These are phyloP conservation scores for Talaromyces sp. DNA, from an alignment of 2,329 filamentous ascomycete species.

Conservation along the genomic window DNA sequence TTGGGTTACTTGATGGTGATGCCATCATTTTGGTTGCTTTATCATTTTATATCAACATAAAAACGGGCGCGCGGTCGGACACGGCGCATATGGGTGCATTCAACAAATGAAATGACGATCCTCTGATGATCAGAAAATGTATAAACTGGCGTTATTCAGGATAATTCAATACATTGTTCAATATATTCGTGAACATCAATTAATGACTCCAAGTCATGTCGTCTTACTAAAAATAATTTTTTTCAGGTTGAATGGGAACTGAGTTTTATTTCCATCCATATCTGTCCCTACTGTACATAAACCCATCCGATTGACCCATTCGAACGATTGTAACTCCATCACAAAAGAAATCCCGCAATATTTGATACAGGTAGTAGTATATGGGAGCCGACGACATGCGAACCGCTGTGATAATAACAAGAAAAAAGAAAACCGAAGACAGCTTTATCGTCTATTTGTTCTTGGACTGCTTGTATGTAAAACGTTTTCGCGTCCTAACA, in stretches of 20 bases:
- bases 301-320: background rate
- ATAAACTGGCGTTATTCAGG: background rate
- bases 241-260: background rate
- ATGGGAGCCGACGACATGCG: background rate
- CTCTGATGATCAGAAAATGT: background rate
- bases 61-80: background rate
- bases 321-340: background rate
- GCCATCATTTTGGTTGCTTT: background rate
- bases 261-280: background rate
- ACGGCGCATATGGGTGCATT: background rate
- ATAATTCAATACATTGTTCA: background rate
- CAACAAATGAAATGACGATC: background rate
- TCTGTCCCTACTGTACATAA: background rate
- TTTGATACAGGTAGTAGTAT: background rate
- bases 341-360: background rate
- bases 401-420: background rate
- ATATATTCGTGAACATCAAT: background rate
- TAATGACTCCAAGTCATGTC: background rate
- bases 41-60: background rate
- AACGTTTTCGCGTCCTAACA: conserved; percentile 60
- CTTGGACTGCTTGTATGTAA: conserved; percentile 66
- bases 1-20: background rate
- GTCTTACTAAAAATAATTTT: background rate
- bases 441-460: conserved; percentile 50
- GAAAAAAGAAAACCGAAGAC: background rate